Percentiles rank a stretch among this genome's conserved stretches.
These are phyloP conservation scores for Botrytis byssoidea DNA, from an alignment of 2,329 filamentous ascomycete species.

Conservation along the genomic window DNA sequence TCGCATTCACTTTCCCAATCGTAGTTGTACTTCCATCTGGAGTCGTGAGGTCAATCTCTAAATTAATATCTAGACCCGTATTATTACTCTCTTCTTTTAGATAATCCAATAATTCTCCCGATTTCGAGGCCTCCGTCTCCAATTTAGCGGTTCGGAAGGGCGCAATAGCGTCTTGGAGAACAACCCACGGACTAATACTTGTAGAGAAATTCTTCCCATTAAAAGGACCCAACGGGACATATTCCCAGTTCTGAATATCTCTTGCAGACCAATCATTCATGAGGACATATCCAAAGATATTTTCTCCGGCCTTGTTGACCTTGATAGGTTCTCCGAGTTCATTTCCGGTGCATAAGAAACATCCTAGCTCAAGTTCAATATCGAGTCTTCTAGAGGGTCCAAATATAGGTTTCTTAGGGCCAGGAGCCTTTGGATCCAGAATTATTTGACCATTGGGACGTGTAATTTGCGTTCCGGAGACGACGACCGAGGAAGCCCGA, in stretches of 20 bases:
- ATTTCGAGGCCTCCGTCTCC: slow-evolving; percentile 42
- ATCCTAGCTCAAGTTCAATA: slow-evolving; percentile 77
- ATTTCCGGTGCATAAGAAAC: slow-evolving; percentile 67
- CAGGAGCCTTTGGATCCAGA: slow-evolving; percentile 58
- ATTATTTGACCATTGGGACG: slow-evolving; percentile 75
- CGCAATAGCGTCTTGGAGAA: slow-evolving; percentile 72
- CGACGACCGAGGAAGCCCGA: slow-evolving; percentile 70
- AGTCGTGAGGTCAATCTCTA: slow-evolving; percentile 63
- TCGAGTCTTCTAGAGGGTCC: slow-evolving; percentile 67
- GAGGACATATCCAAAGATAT: slow-evolving; percentile 76
- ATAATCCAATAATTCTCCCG: slow-evolving; percentile 57
- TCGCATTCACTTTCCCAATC: slow-evolving; percentile 59
- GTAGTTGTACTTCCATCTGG: slow-evolving; percentile 52
- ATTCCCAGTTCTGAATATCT: slow-evolving; percentile 83
- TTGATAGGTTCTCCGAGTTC: slow-evolving; percentile 61
- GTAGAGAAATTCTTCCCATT: slow-evolving; percentile 82
- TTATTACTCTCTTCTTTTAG: slow-evolving; percentile 59
- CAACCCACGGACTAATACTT: slow-evolving; percentile 76
- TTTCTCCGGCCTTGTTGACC: slow-evolving; percentile 62
- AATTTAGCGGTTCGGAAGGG: slow-evolving; percentile 59
- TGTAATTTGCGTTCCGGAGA: slow-evolving; percentile 70
- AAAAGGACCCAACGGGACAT: slow-evolving; percentile 78
- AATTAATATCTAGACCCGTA: slow-evolving; percentile 65
- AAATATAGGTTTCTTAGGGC: slow-evolving; percentile 62
- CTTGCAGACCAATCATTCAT: slow-evolving; percentile 87